Base-by-base conservation (phyloP, 208 protist genomes). In the Crithidia expoeki region DNA sequence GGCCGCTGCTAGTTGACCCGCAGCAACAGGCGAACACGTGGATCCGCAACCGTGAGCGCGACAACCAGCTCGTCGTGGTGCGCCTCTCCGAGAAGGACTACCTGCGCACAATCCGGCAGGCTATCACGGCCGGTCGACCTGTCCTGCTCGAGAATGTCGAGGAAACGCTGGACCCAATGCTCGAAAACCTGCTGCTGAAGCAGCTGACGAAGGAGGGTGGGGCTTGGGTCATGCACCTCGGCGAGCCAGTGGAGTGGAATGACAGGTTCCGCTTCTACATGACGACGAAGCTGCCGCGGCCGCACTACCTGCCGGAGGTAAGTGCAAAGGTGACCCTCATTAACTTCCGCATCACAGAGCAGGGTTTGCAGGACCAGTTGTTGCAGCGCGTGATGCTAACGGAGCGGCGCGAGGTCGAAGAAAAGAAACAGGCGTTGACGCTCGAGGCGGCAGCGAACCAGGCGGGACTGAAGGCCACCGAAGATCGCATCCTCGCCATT, bases 321-420 rank as follows among this genome's bases (percentile, higher is more conserved):
- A 95, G 90, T 28, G 97, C 97, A 33, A 99, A 99, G 83, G 95
- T 98, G 30, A 97, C 92, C 11, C 81, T 99, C 36, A 91, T 99
- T 61, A 99, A 99, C 84, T 99, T 99, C 66, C 97, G 95, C 82
- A 98, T 99, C 65, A 99, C 98, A 9, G 89, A 96, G 72, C 80
- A 93, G 21, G 98, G 98, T 33, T 79, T 99, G 62, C 89, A 98
- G 74, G 98, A 99, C 64, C 98, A 99, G 83, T 78, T 99, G 33
- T 84, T 99, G 57, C 93, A 93, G 74, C 91, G 93, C 38, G 96
- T 99, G 27, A 98, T 98, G 85, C 84, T 95, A 75, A 87, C 81
- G 10, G 97, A 99, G 83, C 84, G 94, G 42, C 94, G 92, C 19
- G 97, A 99, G 49, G 84, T 99, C 17, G 96, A 98, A 85, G 93